A percentile compares a stretch with the other conserved stretches of the same genome.
phyloP scores from a whole-genome alignment of 148 eudicot species.

The Persicaria maculosa region DNA sequence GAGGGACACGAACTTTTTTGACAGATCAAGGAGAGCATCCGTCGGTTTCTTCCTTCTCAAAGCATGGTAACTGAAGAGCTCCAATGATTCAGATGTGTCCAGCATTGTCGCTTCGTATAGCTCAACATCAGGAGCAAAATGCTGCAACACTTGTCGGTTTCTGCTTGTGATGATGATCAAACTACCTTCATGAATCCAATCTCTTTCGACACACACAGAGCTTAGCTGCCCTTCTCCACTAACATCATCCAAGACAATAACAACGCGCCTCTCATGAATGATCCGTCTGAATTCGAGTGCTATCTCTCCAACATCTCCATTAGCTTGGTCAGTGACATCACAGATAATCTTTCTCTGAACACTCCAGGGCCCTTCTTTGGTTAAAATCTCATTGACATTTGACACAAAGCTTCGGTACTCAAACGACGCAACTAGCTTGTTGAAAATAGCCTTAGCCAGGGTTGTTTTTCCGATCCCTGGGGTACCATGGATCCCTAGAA shows the following conservation, averaged over 20 bases:
- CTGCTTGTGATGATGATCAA: constrained; percentile 44
- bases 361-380: constrained; percentile 16
- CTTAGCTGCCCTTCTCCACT: constrained; percentile 24
- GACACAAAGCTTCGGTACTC: constrained; percentile 33
- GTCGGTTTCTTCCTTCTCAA: constrained; percentile 36
- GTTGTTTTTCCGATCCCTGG: constrained; percentile 69
- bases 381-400: constrained; percentile 31
- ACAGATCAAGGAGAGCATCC: constrained; percentile 15
- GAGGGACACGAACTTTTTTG: constrained; percentile 30
- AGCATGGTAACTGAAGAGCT: constrained; percentile 48
- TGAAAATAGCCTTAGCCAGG: constrained; percentile 50
- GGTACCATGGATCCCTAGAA: constrained; percentile 44
- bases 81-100: constrained; percentile 24
- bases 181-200: constrained; percentile 45
- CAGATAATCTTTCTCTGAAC: constrained; percentile 21
- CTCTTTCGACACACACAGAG: constrained; percentile 19
- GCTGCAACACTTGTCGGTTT: constrained; percentile 17
- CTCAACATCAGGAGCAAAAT: constrained; percentile 17
- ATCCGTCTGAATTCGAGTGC: constrained; percentile 16
- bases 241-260: constrained; percentile 53
- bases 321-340: constrained; percentile 21
- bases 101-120: constrained; percentile 31
- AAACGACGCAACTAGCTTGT: constrained; percentile 36
- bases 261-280: constrained; percentile 21
- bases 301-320: constrained; percentile 13